Evolutionary conservation across 345 rosid species (phyloP).

Genomic region (Linum tenue): DNA sequence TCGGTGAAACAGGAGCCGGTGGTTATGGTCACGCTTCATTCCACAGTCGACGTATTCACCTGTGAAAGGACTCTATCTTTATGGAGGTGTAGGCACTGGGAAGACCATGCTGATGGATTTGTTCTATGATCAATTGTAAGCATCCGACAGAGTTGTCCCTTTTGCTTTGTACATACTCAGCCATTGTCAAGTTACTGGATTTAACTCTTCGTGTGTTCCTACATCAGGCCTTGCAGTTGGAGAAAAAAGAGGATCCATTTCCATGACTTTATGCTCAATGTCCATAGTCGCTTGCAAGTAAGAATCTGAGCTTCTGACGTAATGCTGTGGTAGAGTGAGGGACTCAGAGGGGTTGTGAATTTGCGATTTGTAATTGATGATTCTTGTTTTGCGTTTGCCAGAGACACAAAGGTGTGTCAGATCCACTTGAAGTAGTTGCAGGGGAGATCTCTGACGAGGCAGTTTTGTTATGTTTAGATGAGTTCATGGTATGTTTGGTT

Average conservation of each 20-base stretch:
- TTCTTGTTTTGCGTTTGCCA: conserved; percentile 25
- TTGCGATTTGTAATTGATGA: too few relatives aligned
- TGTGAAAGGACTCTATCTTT: conserved; percentile 81
- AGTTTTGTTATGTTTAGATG: conserved; percentile 76
- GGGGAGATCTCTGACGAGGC: conserved; percentile 94
- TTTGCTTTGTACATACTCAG: background rate
- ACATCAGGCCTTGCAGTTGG: conserved; percentile 70
- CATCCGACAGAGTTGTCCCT: conserved; percentile 6
- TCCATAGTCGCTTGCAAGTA: conserved; percentile 92
- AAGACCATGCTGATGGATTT: conserved; percentile 99
- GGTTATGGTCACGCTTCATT: conserved; percentile 90
- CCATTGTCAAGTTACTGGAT: background rate
- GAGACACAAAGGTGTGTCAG: conserved; percentile 88
- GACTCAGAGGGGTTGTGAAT: too few relatives aligned
- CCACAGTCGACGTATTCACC: conserved; percentile 71
- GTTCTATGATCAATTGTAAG: conserved; percentile 79
- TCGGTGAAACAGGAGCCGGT: conserved; percentile 57
- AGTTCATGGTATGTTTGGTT: conserved; percentile 66
- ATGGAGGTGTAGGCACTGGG: conserved; percentile 97
- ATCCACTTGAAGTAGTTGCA: conserved; percentile 97
- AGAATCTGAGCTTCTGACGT: conserved; percentile 6
- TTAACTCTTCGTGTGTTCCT: background rate
- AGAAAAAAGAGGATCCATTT: conserved; percentile 96
- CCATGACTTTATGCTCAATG: conserved; percentile 95
- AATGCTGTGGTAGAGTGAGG: too few relatives aligned